Percentiles rank a stretch among this genome's conserved stretches.
Evolutionary conservation across 768 basidiomycete species (phyloP).

Genomic region (Xerocomus spinulosus): DNA sequence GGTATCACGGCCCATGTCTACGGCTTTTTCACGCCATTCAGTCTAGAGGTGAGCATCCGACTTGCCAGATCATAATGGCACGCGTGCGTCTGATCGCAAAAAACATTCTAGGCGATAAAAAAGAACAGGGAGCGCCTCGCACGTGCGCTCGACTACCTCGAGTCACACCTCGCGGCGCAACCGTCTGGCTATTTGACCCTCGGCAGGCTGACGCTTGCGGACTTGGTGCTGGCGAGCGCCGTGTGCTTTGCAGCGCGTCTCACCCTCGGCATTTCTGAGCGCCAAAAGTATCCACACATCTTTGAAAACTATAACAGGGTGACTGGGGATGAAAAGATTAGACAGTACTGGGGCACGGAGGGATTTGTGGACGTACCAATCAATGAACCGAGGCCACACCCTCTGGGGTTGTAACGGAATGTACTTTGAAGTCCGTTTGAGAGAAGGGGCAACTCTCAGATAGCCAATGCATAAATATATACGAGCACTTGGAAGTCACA

Average conservation of each 20-base stretch:
- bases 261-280: conserved; percentile 7
- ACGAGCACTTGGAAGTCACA: no score
- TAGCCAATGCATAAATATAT: no score
- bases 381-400: neutral
- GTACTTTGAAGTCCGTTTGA: no score
- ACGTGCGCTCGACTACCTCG: conserved; percentile 9
- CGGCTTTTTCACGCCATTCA: no score
- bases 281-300: conserved; percentile 8
- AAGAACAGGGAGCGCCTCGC: neutral
- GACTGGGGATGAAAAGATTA: conserved; percentile 8
- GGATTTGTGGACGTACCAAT: conserved; percentile 2
- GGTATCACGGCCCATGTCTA: no score
- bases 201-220: conserved; percentile 15
- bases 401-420: neutral
- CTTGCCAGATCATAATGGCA: no score
- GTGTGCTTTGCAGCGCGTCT: neutral
- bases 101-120: neutral
- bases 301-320: conserved; percentile 15
- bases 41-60: no score
- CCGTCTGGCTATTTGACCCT: conserved; percentile 13
- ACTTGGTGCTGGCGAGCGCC: conserved; percentile 8
- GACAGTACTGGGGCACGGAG: conserved; percentile 5
- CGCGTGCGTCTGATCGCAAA: no score
- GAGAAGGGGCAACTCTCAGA: no score
- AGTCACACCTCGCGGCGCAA: conserved; percentile 9